Base-by-base conservation (phyloP, 1,139 yeast genomes). In the Kurtzmaniella quercitrusa region DNA sequence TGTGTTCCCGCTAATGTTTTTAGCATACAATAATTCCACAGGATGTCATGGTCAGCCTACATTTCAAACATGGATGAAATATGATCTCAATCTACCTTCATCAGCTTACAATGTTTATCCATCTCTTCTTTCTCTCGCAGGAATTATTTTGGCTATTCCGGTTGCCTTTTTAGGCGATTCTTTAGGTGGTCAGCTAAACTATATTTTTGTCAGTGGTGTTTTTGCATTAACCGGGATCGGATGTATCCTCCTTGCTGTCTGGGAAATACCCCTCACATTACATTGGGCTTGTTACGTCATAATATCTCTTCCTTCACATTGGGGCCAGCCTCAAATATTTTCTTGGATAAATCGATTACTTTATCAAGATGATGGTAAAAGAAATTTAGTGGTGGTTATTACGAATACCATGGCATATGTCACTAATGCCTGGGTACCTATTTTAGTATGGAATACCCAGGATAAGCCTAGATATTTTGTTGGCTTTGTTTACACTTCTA, bases 351-450 rank as follows among this genome's bases (percentile, higher is more conserved):
- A 79, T 50, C 56, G 78, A 32, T 49, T 72, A 34, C 52, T 78
- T 15, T 59, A 62, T 18, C 57, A 61, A 17, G 76, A 77, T 49
- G 79, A 74, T 49, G 66, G 71, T 68, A 75, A 75, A 52, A 58
- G 82, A 47, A 73, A 72, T 49, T 68, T 76, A 43, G 63, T 74
- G 16, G 77, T 78, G 30, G 80, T 75, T 2, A 47, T 60, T 23
- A 78, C 82, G 5, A 78, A 78, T 50, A 68, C 74, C 7, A 56
- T 74, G 40, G 80, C 82, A 0, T 78, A 77, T 48, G 76, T 74
- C 7, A 73, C 79, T 0, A 63, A 65, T 14, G 76, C 81, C 1
- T 74, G 72, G 60, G 69, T 68, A 11, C 71, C 72, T 1, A 65
- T 75, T 39, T 57, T 74, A 34, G 75, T 73, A 0, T 76, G 79